Conservation (phyloP, 179 eudicot genomes). For the Silene noctiflora region DNA sequence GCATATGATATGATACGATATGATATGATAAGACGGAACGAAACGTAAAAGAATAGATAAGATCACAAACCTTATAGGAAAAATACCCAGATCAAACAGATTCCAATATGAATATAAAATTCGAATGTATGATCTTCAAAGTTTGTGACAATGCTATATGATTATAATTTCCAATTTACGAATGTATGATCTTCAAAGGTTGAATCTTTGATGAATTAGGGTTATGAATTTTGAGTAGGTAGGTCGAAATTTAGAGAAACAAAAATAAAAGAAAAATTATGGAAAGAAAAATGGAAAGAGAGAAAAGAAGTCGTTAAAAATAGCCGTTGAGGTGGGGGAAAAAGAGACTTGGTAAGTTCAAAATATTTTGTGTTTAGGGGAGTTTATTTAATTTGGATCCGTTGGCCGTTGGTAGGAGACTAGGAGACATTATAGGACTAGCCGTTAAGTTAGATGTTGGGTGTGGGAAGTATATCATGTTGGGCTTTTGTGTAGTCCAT, state of each 20-base stretch:
- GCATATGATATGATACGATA: too few relatives aligned
- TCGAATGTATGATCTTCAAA: conserved; percentile 3
- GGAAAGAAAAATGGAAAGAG: not conserved
- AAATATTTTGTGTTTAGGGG: not conserved
- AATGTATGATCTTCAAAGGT: conserved; percentile 6
- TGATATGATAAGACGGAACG: not conserved
- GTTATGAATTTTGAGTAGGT: conserved; percentile 15
- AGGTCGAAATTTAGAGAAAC: conserved; percentile 10
- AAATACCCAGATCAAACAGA: conserved; percentile 7
- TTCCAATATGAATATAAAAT: not conserved
- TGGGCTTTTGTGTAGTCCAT: too few relatives aligned
- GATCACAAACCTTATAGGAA: conserved; percentile 9
- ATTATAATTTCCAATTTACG: too few relatives aligned
- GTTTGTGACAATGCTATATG: not conserved
- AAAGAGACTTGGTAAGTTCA: not conserved
- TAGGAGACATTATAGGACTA: conserved; percentile 8
- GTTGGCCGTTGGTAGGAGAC: conserved; percentile 2
- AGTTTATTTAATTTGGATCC: not conserved
- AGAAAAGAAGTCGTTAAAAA: conserved; percentile 25
- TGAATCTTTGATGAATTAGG: conserved; percentile 1
- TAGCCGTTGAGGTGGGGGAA: conserved; percentile 29
- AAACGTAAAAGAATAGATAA: not conserved
- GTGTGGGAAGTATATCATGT: not conserved
- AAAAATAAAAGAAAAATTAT: not conserved
- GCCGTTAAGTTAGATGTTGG: conserved; percentile 14